These are phyloP conservation scores for Hibiscus mutabilis DNA, from an alignment of 345 rosid species.

Conservation along the genomic window DNA sequence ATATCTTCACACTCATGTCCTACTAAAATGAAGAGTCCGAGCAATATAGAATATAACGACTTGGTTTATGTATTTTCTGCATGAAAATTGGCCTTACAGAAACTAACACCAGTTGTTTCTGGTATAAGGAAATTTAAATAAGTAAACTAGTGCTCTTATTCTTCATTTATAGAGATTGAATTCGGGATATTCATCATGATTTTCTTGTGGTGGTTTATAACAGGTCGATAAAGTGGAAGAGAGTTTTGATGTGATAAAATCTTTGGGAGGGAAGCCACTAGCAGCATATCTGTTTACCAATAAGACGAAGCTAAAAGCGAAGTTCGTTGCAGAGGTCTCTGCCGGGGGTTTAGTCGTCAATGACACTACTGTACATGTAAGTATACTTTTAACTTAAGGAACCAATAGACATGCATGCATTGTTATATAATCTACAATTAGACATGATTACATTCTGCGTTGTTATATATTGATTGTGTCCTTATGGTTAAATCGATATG, in stretches of 20 bases:
- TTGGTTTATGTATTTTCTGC: constrained; percentile 3
- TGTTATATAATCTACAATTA: not conserved
- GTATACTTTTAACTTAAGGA: constrained; percentile 8
- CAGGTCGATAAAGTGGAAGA: constrained; percentile 83
- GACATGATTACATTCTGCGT: not conserved
- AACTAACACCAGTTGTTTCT: not conserved
- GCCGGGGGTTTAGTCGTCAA: constrained; percentile 89
- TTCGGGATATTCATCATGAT: not conserved
- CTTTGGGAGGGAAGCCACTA: constrained; percentile 84
- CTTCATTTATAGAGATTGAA: not conserved
- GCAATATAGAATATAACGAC: not conserved
- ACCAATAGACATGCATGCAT: not conserved
- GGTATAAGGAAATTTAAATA: not conserved
- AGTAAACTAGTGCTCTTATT: not conserved
- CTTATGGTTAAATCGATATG: not conserved
- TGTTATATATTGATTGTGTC: not conserved
- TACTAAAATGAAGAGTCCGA: no score
- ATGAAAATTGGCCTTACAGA: not conserved
- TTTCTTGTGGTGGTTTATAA: constrained; percentile 9
- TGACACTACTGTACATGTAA: constrained; percentile 84
- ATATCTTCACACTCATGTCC: no score
- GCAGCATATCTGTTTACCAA: constrained; percentile 87
- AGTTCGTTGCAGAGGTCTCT: constrained; percentile 58
- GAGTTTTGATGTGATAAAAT: constrained; percentile 59
- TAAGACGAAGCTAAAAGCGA: constrained; percentile 58